Evolutionary conservation across 2,329 filamentous ascomycete species (phyloP).

Genomic region (Tolypocladium inflatum): DNA sequence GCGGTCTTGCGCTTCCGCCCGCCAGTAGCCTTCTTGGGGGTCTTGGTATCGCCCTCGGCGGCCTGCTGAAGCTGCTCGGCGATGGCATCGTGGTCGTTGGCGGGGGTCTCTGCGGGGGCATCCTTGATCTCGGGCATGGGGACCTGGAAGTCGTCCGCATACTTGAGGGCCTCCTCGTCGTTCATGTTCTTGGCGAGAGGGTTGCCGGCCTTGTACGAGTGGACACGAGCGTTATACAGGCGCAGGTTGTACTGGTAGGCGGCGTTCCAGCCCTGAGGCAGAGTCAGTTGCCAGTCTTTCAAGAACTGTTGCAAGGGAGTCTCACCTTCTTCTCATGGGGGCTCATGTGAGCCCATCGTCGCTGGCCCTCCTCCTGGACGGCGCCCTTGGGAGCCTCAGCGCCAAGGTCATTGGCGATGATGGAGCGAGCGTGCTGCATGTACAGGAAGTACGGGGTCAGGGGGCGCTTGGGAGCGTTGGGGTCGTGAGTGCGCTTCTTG

Average conservation of each 20-base stretch:
- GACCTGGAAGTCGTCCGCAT: conserved; percentile 50
- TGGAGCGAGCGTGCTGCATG: conserved; percentile 76
- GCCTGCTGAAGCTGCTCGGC: conserved; percentile 47
- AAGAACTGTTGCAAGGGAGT: background rate
- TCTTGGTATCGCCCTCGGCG: conserved; percentile 39
- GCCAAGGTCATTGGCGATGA: conserved; percentile 72
- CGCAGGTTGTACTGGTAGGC: conserved; percentile 60
- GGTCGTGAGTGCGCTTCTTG: conserved; percentile 79
- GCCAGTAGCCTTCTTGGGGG: conserved; percentile 44
- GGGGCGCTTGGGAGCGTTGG: conserved; percentile 89
- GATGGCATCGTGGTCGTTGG: conserved; percentile 46
- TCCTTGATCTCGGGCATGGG: conserved; percentile 41
- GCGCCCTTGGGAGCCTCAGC: conserved; percentile 72
- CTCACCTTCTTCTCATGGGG: conserved; percentile 52
- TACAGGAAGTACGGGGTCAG: conserved; percentile 93
- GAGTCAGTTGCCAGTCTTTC: background rate
- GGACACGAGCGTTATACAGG: conserved; percentile 55
- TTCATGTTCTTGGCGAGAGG: conserved; percentile 48
- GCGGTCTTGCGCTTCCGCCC: conserved; percentile 49
- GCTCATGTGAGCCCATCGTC: conserved; percentile 73
- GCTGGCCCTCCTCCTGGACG: conserved; percentile 78
- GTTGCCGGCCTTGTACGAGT: conserved; percentile 56
- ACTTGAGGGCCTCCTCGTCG: conserved; percentile 49
- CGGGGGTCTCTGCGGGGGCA: conserved; percentile 16
- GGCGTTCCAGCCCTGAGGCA: conserved; percentile 47